Evolutionary conservation across 495 filamentous ascomycete genomes (phyloP).

Genomic region (Bryoglossum gracile): DNA sequence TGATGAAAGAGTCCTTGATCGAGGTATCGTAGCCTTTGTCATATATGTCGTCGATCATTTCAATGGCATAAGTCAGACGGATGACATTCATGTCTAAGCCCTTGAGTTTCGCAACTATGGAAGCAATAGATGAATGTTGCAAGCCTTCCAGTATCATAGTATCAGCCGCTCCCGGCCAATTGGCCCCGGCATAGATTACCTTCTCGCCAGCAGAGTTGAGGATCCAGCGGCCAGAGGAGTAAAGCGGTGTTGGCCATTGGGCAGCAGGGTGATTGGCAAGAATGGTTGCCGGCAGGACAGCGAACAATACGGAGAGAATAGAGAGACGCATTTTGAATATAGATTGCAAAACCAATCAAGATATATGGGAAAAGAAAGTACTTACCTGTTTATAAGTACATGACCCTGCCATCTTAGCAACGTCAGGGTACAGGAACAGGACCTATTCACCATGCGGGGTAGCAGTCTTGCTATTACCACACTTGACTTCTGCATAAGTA

Average conservation of each 20-base stretch:
- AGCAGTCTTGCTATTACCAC: no score
- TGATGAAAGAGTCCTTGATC: constrained; percentile 33
- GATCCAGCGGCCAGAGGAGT: constrained; percentile 31
- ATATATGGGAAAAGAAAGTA: no score
- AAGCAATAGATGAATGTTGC: constrained; percentile 33
- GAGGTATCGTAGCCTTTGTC: constrained; percentile 45
- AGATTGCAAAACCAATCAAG: no score
- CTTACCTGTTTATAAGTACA: no score
- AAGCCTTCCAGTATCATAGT: constrained; percentile 41
- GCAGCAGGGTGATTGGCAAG: constrained; percentile 17
- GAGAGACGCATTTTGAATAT: no score
- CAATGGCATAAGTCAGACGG: constrained; percentile 39
- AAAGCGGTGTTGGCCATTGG: constrained; percentile 12
- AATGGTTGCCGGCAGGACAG: not conserved
- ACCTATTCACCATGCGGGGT: no score
- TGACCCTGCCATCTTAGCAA: no score
- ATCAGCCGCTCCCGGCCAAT: constrained; percentile 40
- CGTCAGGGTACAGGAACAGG: no score
- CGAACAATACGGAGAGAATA: no score
- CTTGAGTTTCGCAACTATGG: constrained; percentile 32
- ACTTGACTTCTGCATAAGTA: no score
- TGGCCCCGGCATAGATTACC: constrained; percentile 36
- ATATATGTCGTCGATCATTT: constrained; percentile 54
- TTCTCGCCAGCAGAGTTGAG: constrained; percentile 28
- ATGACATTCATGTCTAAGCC: constrained; percentile 36